These are phyloP conservation scores for Phytophthora sojae DNA, from an alignment of 352 stramenopile genomes.

Conservation along the genomic window DNA sequence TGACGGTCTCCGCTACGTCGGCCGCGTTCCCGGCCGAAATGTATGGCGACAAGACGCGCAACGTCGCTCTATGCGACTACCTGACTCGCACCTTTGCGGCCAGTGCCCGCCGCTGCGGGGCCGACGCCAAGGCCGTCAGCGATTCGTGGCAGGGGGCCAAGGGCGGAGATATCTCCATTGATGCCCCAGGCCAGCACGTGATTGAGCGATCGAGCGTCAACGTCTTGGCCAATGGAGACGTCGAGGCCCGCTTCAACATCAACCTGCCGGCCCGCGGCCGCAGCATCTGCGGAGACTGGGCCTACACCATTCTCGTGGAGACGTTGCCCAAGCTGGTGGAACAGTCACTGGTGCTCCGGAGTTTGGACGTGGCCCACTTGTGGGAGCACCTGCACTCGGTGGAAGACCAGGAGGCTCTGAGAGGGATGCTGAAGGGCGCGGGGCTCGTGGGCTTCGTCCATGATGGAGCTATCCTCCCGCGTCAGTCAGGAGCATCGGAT, in stretches of 20 bases:
- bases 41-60: conserved; percentile 77
- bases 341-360: conserved; percentile 78
- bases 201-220: conserved; percentile 93
- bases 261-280: conserved; percentile 94
- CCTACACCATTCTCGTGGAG: conserved; percentile 92
- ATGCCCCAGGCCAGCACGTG: conserved; percentile 93
- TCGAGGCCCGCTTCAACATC: conserved; percentile 96
- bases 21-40: conserved; percentile 88
- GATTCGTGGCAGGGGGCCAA: conserved; percentile 90
- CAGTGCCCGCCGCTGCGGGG: conserved; percentile 58
- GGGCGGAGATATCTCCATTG: conserved; percentile 96
- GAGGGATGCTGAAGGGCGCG: conserved; percentile 76
- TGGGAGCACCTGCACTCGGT: conserved; percentile 91
- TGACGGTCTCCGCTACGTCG: conserved; percentile 75
- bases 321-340: conserved; percentile 90
- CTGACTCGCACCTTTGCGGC: conserved; percentile 88
- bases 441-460: conserved; percentile 94
- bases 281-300: conserved; percentile 94
- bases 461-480: conserved; percentile 93
- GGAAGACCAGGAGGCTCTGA: conserved; percentile 94
- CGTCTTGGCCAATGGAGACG: conserved; percentile 74
- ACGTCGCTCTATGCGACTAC: conserved; percentile 92
- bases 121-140: conserved; percentile 69
- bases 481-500: conserved; percentile 79
- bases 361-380: conserved; percentile 72